Base-by-base conservation (phyloP, 2,329 filamentous ascomycete genomes). In the Dactylellina parvicollis region DNA sequence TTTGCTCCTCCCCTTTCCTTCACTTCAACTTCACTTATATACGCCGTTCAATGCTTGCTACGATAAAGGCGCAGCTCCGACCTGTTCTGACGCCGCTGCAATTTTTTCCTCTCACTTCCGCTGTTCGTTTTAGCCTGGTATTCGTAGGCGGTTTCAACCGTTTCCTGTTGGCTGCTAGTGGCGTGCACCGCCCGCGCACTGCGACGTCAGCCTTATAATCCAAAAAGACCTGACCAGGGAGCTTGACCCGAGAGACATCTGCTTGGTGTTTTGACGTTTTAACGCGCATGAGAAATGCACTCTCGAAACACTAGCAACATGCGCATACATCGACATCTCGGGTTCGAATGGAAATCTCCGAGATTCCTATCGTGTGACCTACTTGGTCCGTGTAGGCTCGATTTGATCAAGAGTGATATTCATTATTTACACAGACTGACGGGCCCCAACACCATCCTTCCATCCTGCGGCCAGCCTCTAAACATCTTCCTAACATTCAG, bases 381-480 rank as follows among this genome's bases (percentile, higher is more conserved):
- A 50, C 26, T 20, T 26, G 56, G 28, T 3, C 20, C 34, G n/a
- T 20, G 24, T 16, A 22, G 30, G 14, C 26, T 40, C 18, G 14
- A n/a, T 4, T 5, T 28, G 26, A 18, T 26, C 34, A 55, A 55
- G 32, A 65, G 60, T 65, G 60, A 65, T 65, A 65, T 65, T 65
- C 40, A 49, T 65, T 65, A 65, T 65, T 28, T 65, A 65, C 60
- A 65, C 28, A 65, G 47, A 38, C 36, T 40, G 59, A 42, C 59
- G 4, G 44, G 4, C 14, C 28, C 28, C 16, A 12, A 26, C 24
- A 22, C 30, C 14, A 26, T 50, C 46, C 14, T 22, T 30, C n/a
- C 24, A 30, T 50, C 18, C 10, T 26, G 8, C 24, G 14, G 2
- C n/a, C 4, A 12, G 2, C 22, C 20, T 30, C 12, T 32, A 5